These are phyloP conservation scores for Pseudogymnoascus sp. DNA, from an alignment of 2,329 filamentous ascomycete genomes.

Conservation along the genomic window DNA sequence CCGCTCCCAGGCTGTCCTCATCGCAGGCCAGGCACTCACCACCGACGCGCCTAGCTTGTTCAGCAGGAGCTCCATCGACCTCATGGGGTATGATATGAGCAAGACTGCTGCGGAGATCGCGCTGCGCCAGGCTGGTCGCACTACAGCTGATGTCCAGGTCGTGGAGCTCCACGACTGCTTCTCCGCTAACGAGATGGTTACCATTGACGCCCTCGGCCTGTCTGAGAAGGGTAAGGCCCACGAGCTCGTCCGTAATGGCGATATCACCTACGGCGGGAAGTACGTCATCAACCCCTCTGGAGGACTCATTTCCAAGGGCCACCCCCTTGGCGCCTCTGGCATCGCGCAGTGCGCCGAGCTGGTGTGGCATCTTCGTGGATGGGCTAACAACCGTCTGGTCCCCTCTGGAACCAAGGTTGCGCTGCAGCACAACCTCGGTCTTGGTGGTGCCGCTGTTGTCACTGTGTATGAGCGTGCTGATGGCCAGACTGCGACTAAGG, in stretches of 20 bases:
- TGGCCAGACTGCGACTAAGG: slow-evolving; percentile 47
- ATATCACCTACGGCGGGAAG: slow-evolving; percentile 82
- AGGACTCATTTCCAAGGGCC: slow-evolving; percentile 90
- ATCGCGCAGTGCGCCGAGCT: slow-evolving; percentile 91
- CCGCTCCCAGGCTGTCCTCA: slow-evolving; percentile 70
- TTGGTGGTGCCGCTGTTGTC: slow-evolving; percentile 84
- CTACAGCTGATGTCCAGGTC: slow-evolving; percentile 64
- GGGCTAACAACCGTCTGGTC: slow-evolving; percentile 82
- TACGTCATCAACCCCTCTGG: slow-evolving; percentile 88
- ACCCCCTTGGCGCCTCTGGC: slow-evolving; percentile 89
- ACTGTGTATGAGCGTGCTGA: slow-evolving; percentile 84
- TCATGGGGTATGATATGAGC: slow-evolving; percentile 84
- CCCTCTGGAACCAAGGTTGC: slow-evolving; percentile 56
- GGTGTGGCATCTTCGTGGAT: slow-evolving; percentile 89
- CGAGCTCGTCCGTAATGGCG: slow-evolving; percentile 76
- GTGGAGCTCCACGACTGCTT: slow-evolving; percentile 97
- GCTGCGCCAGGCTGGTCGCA: slow-evolving; percentile 62
- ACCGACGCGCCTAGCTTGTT: slow-evolving; percentile 77
- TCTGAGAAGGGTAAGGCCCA: slow-evolving; percentile 75
- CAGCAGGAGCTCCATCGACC: slow-evolving; percentile 71
- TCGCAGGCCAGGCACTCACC: slow-evolving; percentile 80
- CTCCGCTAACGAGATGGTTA: slow-evolving; percentile 87
- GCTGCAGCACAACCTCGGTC: slow-evolving; percentile 85
- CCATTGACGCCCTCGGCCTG: slow-evolving; percentile 78
- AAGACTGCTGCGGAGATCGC: slow-evolving; percentile 60